phyloP scores from a whole-genome alignment of 768 basidiomycete species.

The Glaciozyma antarctica region DNA sequence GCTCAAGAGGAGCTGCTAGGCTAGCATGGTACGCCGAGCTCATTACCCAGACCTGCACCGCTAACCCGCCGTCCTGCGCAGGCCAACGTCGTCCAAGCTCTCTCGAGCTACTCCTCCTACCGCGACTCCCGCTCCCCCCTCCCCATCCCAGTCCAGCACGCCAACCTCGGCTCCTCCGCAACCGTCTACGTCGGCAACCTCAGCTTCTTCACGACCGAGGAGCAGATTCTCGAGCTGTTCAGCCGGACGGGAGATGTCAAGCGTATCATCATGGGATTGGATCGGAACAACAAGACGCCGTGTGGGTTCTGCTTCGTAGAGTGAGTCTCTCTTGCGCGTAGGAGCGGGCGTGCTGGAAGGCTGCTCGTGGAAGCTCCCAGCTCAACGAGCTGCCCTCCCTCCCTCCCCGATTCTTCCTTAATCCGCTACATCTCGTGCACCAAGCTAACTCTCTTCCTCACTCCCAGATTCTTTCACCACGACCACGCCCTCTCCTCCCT shows the following conservation, averaged over 20 bases:
- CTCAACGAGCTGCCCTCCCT: not conserved
- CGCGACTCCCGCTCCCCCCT: slow-evolving; percentile 66
- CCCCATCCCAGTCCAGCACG: slow-evolving; percentile 8
- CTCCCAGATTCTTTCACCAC: slow-evolving; percentile 67
- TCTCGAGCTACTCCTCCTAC: slow-evolving; percentile 95
- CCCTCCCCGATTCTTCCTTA: not conserved
- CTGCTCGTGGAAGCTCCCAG: not conserved
- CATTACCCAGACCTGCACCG: no score
- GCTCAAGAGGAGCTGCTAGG: no score
- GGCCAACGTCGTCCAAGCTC: slow-evolving; percentile 72
- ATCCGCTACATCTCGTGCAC: no score
- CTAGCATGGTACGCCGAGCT: no score
- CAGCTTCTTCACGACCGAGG: slow-evolving; percentile 61
- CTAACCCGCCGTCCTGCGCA: not conserved
- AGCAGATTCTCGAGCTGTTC: slow-evolving; percentile 90
- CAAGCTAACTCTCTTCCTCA: slow-evolving; percentile 45
- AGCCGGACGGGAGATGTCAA: slow-evolving; percentile 49
- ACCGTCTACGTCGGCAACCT: slow-evolving; percentile 60
- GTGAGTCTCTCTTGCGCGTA: slow-evolving; percentile 7
- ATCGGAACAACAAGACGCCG: slow-evolving; percentile 84
- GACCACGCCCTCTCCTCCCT: slow-evolving; percentile 83
- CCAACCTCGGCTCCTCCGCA: slow-evolving; percentile 37
- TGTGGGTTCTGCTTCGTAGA: slow-evolving; percentile 95
- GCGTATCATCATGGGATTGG: slow-evolving; percentile 88
- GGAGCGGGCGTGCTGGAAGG: not conserved